phyloP scores from a whole-genome alignment of 1,284 basidiomycete genomes.

The Cryptococcus sp. region DNA sequence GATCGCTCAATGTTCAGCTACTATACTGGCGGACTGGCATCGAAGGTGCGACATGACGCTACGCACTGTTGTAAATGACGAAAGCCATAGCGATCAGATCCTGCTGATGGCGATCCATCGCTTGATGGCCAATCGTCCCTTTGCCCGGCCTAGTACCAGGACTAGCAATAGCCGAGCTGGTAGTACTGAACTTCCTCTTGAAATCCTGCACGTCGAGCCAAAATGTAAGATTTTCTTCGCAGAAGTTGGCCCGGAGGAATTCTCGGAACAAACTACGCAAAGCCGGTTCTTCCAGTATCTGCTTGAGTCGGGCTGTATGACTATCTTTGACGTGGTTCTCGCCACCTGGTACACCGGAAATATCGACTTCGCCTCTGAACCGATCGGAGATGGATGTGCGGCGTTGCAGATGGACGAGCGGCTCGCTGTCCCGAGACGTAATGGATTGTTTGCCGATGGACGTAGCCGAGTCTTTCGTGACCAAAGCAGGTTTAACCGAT shows the following conservation, averaged over 20 bases:
- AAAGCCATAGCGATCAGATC: constrained; percentile 91
- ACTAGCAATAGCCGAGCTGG: constrained; percentile 81
- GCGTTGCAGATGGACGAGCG: constrained; percentile 6
- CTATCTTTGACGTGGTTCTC: constrained; percentile 65
- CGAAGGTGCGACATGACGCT: no score
- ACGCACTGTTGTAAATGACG: constrained; percentile 64
- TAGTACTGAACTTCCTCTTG: constrained; percentile 92
- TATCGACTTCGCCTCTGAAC: constrained; percentile 21
- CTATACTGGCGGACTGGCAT: no score
- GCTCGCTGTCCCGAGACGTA: constrained; percentile 5
- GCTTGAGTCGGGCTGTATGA: constrained; percentile 84
- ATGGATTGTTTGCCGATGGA: constrained; percentile 9
- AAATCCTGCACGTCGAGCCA: constrained; percentile 98
- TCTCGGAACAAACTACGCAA: constrained; percentile 89
- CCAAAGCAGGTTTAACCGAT: constrained; percentile 26
- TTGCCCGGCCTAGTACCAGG: constrained; percentile 24
- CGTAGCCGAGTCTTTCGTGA: constrained; percentile 13
- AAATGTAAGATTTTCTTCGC: constrained; percentile 96
- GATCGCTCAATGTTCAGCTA: not conserved
- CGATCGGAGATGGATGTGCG: constrained; percentile 19
- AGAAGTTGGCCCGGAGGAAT: constrained; percentile 90
- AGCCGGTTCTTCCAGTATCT: constrained; percentile 91
- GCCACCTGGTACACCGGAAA: constrained; percentile 20
- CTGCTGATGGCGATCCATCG: constrained; percentile 98
- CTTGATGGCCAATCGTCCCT: constrained; percentile 62